A percentile compares a stretch with the other conserved stretches of the same genome.
phyloP scores from a whole-genome alignment of 306 rosid species.

The Prunus mongolica region DNA sequence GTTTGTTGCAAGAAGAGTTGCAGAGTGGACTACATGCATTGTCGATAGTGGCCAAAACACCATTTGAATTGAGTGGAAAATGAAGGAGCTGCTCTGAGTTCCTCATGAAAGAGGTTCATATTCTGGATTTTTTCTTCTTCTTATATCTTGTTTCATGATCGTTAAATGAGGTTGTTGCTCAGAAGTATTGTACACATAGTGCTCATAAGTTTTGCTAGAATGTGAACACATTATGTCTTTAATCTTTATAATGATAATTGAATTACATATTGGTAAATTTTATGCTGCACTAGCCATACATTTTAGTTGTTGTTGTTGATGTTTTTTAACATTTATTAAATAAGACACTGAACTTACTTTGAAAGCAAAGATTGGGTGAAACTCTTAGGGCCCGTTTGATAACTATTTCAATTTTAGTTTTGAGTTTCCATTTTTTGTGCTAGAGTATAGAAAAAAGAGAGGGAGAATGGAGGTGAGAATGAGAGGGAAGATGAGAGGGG shows the following conservation, averaged over 20 bases:
- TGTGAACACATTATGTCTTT: slow-evolving; percentile 13
- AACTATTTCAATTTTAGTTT: no score
- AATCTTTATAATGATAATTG: slow-evolving; percentile 13
- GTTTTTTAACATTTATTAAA: neutral
- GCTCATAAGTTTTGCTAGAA: slow-evolving; percentile 8
- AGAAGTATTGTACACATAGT: slow-evolving; percentile 7
- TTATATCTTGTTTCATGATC: neutral
- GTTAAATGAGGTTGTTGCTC: neutral
- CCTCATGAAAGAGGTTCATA: slow-evolving; percentile 19
- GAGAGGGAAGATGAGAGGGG: no score
- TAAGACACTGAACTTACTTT: neutral
- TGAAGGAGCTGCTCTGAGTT: slow-evolving; percentile 15
- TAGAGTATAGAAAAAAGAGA: no score
- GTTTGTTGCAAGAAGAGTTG: slow-evolving; percentile 71
- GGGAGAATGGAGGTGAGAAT: no score
- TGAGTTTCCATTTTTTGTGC: no score
- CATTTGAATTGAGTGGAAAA: slow-evolving; percentile 46
- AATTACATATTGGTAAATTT: neutral
- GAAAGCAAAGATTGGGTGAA: neutral
- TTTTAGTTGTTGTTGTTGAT: neutral
- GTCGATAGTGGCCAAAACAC: slow-evolving; percentile 79
- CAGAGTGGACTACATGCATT: slow-evolving; percentile 73
- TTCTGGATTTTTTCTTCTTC: neutral
- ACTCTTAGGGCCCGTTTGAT: neutral
- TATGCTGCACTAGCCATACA: neutral